Evolutionary conservation across 192 early-diverging fungal genomes (phyloP).

Genomic region (Chytriomyces sp.): DNA sequence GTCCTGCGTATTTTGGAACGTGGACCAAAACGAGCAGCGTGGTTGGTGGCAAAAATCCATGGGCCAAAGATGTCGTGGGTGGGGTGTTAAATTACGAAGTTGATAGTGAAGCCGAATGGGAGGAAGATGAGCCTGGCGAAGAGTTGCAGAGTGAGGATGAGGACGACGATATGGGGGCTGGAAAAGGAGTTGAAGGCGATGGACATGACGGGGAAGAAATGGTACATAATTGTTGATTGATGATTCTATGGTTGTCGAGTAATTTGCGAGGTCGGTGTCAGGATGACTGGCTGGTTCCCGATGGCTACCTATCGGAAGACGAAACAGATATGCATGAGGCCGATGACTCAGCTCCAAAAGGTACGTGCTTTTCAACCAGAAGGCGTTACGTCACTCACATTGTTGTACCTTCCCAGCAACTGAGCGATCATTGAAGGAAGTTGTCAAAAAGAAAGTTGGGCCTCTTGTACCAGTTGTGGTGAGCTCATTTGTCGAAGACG

Average conservation of each 20-base stretch:
- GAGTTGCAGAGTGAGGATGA: slow-evolving; percentile 79
- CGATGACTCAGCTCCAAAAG: not conserved
- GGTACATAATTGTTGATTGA: slow-evolving; percentile 6
- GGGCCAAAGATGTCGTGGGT: slow-evolving; percentile 57
- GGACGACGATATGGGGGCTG: slow-evolving; percentile 58
- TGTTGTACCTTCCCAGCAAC: not conserved
- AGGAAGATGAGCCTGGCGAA: slow-evolving; percentile 82
- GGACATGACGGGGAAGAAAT: slow-evolving; percentile 64
- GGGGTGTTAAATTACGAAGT: slow-evolving; percentile 75
- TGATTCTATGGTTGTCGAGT: too few relatives aligned
- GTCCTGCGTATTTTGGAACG: slow-evolving; percentile 82
- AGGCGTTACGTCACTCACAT: too few relatives aligned
- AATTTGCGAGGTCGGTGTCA: slow-evolving; percentile 25
- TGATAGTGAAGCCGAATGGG: slow-evolving; percentile 92
- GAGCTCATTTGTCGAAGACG: not conserved
- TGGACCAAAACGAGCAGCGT: slow-evolving; percentile 66
- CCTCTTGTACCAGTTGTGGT: slow-evolving; percentile 21
- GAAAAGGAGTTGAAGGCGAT: slow-evolving; percentile 46
- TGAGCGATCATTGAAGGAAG: not conserved
- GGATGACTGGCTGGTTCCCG: slow-evolving; percentile 82
- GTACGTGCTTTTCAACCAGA: not conserved
- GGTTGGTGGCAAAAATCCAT: slow-evolving; percentile 62
- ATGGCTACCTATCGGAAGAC: slow-evolving; percentile 84
- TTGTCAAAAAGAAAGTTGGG: slow-evolving; percentile 12
- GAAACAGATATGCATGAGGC: slow-evolving; percentile 52